A percentile compares a stretch with the other conserved stretches of the same genome.
phyloP scores from a whole-genome alignment of 345 rosid species.

The Salix koriyanagi region DNA sequence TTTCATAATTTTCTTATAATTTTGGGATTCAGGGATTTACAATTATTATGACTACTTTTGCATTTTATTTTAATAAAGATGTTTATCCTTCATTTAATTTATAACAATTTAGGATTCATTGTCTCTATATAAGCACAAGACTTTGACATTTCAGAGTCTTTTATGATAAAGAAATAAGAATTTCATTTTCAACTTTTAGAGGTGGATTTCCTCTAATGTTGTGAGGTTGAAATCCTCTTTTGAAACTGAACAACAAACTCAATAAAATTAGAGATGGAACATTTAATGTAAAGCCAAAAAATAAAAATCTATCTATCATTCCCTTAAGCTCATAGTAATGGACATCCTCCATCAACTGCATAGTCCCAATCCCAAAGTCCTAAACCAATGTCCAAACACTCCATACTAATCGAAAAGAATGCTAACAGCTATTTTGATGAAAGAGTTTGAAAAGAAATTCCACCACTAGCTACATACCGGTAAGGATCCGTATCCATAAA shows the following conservation, averaged over 20 bases:
- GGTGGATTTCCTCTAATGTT: not conserved
- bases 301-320: not conserved
- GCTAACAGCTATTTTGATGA: not conserved
- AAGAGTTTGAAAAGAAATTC: not conserved
- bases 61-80: not conserved
- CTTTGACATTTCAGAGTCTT: not conserved
- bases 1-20: not conserved
- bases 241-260: not conserved
- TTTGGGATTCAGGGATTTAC: not conserved
- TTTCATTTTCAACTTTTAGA: not conserved
- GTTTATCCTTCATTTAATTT: not conserved
- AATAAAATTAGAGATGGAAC: not conserved
- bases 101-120: not conserved
- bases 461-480: constrained; percentile 42
- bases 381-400: not conserved
- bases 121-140: not conserved
- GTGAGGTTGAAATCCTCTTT: not conserved
- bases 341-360: not conserved
- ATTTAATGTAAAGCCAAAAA: not conserved
- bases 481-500: constrained; percentile 72
- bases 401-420: not conserved
- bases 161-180: not conserved
- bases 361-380: not conserved
- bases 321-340: not conserved
- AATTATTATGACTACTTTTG: not conserved